Conservation (phyloP, 225 moss, liverwort and hornwort species). For the Thuidium tamariscinum region DNA sequence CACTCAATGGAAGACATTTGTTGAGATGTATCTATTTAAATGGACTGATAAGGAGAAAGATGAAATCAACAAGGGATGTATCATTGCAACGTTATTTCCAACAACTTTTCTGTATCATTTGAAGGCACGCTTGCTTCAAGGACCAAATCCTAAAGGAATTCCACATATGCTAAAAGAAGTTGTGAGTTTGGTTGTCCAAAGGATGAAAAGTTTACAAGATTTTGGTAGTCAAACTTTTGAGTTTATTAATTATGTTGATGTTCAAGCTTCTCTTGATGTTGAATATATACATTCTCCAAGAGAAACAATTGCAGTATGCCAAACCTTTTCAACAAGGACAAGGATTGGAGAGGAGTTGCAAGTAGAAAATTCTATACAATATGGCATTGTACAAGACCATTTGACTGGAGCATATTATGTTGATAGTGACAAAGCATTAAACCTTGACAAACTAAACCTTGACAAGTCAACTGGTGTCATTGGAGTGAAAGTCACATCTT, state of each 20-base stretch:
- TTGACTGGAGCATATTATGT: not conserved
- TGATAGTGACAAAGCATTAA: fast-evolving
- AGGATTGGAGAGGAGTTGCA: not conserved
- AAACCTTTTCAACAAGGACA: not conserved
- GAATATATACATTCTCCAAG: too few relatives aligned
- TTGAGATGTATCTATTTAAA: fast-evolving
- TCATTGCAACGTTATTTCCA: not conserved
- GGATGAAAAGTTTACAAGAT: not conserved
- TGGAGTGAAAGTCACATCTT: not conserved
- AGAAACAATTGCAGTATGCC: not conserved
- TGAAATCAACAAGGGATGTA: not conserved
- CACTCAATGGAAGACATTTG: not conserved
- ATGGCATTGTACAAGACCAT: not conserved
- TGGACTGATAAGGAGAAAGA: not conserved
- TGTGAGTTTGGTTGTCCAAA: not conserved
- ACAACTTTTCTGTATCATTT: not conserved
- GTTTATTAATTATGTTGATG: not conserved
- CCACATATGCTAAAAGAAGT: not conserved
- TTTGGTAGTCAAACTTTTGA: not conserved
- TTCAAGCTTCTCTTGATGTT: not conserved
- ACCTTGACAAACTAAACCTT: too few relatives aligned
- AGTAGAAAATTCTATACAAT: too few relatives aligned
- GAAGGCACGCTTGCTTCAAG: not conserved
- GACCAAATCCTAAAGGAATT: fast-evolving
- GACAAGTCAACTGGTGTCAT: not conserved